Percentiles rank a stretch among this genome's conserved stretches.
Evolutionary conservation across 306 rosid species (phyloP).

Genomic region (Rosa lucieae): DNA sequence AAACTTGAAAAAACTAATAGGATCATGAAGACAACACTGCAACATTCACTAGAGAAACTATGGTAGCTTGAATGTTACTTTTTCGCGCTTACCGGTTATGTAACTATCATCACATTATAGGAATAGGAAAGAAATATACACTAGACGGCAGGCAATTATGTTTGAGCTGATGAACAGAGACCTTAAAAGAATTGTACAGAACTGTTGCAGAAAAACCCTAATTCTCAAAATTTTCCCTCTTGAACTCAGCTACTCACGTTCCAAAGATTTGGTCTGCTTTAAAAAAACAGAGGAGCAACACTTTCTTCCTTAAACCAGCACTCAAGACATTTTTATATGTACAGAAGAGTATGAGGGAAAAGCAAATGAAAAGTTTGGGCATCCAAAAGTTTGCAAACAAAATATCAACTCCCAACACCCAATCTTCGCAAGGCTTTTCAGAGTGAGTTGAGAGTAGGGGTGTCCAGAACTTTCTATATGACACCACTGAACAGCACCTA

Average conservation of each 20-base stretch:
- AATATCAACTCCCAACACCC: not conserved
- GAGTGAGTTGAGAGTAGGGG: not conserved
- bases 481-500: not conserved
- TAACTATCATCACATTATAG: not conserved
- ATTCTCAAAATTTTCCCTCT: not conserved
- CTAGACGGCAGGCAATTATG: not conserved
- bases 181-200: not conserved
- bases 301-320: not conserved
- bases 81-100: too few species aligned
- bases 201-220: not conserved
- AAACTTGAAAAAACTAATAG: not conserved
- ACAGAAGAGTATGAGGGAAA: not conserved
- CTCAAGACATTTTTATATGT: not conserved
- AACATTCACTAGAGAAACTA: not conserved
- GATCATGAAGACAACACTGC: not conserved
- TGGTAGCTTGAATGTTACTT: not conserved
- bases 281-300: not conserved
- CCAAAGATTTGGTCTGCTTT: not conserved
- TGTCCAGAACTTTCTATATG: not conserved
- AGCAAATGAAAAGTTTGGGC: not conserved
- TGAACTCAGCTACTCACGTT: not conserved
- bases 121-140: not conserved
- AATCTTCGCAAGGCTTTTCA: not conserved
- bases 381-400: not conserved
- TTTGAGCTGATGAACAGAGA: not conserved